These are phyloP conservation scores for Astragalus glycyphyllos DNA, from an alignment of 306 rosid genomes.

Conservation along the genomic window DNA sequence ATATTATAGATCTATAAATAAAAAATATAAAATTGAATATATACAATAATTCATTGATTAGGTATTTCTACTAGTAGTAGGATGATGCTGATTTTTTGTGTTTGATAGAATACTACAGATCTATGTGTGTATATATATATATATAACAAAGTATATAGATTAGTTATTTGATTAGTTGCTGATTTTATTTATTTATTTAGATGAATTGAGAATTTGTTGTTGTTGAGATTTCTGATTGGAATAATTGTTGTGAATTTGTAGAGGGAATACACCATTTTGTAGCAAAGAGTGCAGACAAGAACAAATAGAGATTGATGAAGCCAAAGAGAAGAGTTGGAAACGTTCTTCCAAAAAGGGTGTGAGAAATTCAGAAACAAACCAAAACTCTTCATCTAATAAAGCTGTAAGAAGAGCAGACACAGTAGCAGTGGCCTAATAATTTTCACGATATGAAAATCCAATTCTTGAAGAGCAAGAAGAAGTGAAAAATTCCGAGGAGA, in stretches of 20 bases:
- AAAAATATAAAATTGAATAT: background rate
- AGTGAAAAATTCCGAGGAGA: too few species aligned
- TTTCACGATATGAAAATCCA: too few species aligned
- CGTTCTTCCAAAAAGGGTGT: background rate
- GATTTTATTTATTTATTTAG: background rate
- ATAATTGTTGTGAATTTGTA: slow-evolving; percentile 44
- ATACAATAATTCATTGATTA: background rate
- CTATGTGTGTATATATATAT: too few species aligned
- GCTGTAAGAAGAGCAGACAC: too few species aligned
- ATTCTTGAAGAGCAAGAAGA: too few species aligned
- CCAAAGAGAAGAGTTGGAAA: slow-evolving; percentile 72
- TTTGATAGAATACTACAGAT: too few species aligned
- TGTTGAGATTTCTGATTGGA: slow-evolving; percentile 41
- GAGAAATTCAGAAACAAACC: slow-evolving; percentile 51
- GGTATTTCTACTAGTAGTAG: too few species aligned
- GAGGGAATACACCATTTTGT: slow-evolving; percentile 97
- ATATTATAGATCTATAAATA: slow-evolving; percentile 35
- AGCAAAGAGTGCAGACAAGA: slow-evolving; percentile 93
- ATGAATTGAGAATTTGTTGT: background rate
- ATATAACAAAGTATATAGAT: too few species aligned
- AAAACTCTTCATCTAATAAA: too few species aligned
- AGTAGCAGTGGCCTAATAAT: too few species aligned
- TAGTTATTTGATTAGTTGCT: background rate
- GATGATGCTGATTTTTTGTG: too few species aligned
- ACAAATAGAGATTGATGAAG: slow-evolving; percentile 79